Conservation (phyloP, 306 rosid genomes). For the Vigna trinervia region DNA sequence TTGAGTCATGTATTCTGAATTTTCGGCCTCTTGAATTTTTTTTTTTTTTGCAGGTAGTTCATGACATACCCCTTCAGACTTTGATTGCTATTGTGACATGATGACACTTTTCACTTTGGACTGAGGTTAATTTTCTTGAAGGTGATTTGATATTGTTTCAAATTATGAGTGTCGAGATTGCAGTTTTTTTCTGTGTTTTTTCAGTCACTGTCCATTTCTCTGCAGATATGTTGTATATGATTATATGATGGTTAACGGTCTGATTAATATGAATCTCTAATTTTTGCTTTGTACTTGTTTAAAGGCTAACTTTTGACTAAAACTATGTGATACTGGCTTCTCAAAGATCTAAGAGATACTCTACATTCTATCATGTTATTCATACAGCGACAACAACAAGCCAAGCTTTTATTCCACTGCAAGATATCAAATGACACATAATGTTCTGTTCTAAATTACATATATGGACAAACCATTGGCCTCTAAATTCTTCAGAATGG, state of each 20-base stretch:
- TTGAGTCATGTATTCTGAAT: constrained; percentile 38
- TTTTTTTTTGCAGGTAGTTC: constrained; percentile 54
- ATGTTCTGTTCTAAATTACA: constrained; percentile 1
- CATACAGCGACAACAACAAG: constrained; percentile 5
- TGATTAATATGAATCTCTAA: constrained; percentile 27
- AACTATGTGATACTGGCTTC: constrained; percentile 26
- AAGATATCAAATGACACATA: neutral
- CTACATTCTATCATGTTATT: constrained; percentile 6
- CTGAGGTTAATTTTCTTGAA: constrained; percentile 39
- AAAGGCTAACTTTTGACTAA: constrained; percentile 13
- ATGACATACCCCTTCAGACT: constrained; percentile 23
- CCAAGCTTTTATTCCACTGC: neutral
- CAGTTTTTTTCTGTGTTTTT: neutral
- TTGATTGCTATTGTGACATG: constrained; percentile 35
- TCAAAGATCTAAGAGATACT: constrained; percentile 17
- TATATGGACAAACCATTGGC: neutral
- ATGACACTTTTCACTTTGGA: constrained; percentile 27
- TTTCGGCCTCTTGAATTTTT: constrained; percentile 8
- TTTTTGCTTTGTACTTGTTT: neutral
- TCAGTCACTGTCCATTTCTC: constrained; percentile 10
- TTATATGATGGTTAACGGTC: neutral
- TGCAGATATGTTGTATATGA: neutral
- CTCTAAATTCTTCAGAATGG: neutral
- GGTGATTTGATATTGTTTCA: constrained; percentile 26
- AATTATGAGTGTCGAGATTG: constrained; percentile 6